phyloP scores from a whole-genome alignment of 495 filamentous ascomycete species.

The Penicillium verhagenii region DNA sequence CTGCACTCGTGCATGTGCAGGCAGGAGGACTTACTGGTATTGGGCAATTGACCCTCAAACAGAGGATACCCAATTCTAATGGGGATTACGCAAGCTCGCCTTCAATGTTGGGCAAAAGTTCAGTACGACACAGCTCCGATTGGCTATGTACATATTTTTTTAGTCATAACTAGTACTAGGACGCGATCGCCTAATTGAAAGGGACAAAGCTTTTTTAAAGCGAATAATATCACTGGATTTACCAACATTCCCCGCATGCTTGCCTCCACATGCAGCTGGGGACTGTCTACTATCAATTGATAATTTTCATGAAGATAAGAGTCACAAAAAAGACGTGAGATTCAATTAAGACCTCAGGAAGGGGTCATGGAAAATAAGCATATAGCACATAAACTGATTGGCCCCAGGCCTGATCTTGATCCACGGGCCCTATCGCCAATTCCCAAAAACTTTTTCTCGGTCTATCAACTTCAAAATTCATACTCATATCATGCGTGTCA shows the following conservation, averaged over 20 bases:
- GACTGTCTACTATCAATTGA: no score
- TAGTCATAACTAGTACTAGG: no score
- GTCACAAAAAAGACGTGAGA: not conserved
- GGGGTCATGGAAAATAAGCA: not conserved
- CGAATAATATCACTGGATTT: no score
- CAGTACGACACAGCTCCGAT: slow-evolving; percentile 52
- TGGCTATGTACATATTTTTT: no score
- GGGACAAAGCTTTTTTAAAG: no score
- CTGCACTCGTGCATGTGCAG: slow-evolving; percentile 59
- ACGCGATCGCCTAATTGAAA: no score
- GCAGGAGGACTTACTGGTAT: slow-evolving; percentile 45
- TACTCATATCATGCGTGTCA: slow-evolving; percentile 14
- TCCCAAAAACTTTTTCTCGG: not conserved
- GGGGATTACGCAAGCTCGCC: slow-evolving; percentile 55
- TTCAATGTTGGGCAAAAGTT: slow-evolving; percentile 59
- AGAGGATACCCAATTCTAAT: slow-evolving; percentile 41
- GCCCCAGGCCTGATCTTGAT: not conserved
- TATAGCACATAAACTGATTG: not conserved
- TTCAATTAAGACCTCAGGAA: not conserved
- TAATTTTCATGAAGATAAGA: not conserved
- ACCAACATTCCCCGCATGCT: no score
- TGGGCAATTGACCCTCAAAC: slow-evolving; percentile 61
- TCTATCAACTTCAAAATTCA: slow-evolving; percentile 13
- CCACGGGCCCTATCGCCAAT: not conserved
- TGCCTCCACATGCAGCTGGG: no score